phyloP scores from a whole-genome alignment of 2,329 filamentous ascomycete genomes.

The Chrysoporthe cubensis region DNA sequence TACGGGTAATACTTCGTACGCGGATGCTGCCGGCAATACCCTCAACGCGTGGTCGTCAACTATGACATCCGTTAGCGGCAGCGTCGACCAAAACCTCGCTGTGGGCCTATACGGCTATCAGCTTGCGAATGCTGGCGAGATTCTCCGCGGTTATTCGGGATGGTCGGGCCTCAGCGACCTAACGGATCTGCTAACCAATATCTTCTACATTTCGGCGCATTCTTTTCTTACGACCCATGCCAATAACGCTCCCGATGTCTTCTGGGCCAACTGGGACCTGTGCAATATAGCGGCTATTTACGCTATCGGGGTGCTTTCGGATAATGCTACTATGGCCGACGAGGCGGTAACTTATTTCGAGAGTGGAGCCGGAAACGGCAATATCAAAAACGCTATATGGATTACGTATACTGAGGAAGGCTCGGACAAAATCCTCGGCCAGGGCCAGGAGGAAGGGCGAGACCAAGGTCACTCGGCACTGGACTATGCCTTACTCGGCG shows the following conservation, averaged over 20 bases:
- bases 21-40: constrained; percentile 41
- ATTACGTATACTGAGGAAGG: constrained; percentile 37
- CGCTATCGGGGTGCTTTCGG: constrained; percentile 47
- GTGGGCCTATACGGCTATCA: constrained; percentile 51
- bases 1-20: constrained; percentile 41
- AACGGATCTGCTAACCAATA: constrained; percentile 36
- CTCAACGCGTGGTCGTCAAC: constrained; percentile 45
- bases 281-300: constrained; percentile 45
- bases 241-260: constrained; percentile 34
- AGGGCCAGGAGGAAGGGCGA: constrained; percentile 47
- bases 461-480: constrained; percentile 51
- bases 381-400: constrained; percentile 40
- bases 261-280: constrained; percentile 50
- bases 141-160: background rate
- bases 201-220: constrained; percentile 45
- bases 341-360: constrained; percentile 46
- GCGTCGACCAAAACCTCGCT: constrained; percentile 37
- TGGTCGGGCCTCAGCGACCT: background rate
- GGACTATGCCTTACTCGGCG: constrained; percentile 44
- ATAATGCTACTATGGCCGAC: constrained; percentile 46
- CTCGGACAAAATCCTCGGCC: constrained; percentile 39
- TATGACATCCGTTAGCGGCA: constrained; percentile 41
- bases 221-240: constrained; percentile 44
- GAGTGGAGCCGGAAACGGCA: constrained; percentile 43
- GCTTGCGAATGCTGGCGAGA: constrained; percentile 48